phyloP scores from a whole-genome alignment of 2,329 filamentous ascomycete species.

The Drechslerella stenobrocha region DNA sequence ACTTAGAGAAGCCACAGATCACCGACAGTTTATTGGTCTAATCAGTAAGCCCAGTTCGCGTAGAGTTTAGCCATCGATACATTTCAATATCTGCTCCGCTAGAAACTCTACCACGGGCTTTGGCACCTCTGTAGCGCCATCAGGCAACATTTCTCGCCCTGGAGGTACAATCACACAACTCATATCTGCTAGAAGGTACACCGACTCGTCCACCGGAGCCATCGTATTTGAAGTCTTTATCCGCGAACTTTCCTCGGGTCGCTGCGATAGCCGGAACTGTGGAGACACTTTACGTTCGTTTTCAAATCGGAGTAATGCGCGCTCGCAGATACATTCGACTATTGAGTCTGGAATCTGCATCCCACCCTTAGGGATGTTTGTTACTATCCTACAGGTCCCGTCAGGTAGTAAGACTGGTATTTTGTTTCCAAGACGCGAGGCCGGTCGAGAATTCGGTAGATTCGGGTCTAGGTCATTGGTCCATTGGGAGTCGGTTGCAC shows the following conservation, averaged over 20 bases:
- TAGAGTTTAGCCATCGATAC: not conserved
- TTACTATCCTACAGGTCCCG: not conserved
- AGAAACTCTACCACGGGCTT: slow-evolving; percentile 4
- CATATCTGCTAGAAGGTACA: not conserved
- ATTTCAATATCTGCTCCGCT: not conserved
- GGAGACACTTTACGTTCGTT: not conserved
- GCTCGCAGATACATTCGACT: not conserved
- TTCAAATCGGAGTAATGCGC: not conserved
- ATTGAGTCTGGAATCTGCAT: not conserved
- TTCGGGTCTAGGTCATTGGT: too few relatives aligned
- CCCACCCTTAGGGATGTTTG: not conserved
- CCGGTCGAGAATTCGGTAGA: too few relatives aligned
- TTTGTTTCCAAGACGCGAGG: not conserved
- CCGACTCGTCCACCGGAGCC: not conserved
- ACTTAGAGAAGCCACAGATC: too few relatives aligned
- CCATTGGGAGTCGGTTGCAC: too few relatives aligned
- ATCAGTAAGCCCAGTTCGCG: too few relatives aligned
- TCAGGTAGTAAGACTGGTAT: not conserved
- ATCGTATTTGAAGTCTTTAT: not conserved
- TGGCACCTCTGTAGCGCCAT: not conserved
- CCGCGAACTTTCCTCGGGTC: not conserved
- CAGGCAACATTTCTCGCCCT: not conserved
- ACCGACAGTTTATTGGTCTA: too few relatives aligned
- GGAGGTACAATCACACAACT: not conserved
- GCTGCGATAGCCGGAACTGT: too few relatives aligned